Percentiles rank a stretch among this genome's conserved stretches.
These are phyloP conservation scores for Syzygium aqueum DNA, from an alignment of 345 rosid genomes.

Conservation along the genomic window DNA sequence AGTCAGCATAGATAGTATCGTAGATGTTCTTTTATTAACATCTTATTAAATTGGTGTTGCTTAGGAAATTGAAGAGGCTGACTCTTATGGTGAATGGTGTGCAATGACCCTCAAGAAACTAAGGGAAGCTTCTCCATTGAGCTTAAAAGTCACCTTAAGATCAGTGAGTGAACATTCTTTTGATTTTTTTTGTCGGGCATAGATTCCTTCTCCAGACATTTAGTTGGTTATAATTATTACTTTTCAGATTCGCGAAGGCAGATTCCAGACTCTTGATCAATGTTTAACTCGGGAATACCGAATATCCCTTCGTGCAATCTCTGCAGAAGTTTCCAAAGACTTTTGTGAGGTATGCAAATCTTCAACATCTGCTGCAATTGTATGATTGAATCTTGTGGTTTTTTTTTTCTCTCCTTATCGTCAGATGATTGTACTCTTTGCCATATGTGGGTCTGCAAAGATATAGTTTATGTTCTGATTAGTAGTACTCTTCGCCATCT, in stretches of 20 bases:
- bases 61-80: neutral
- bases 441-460: neutral
- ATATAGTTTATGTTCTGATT: neutral
- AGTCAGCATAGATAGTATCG: neutral
- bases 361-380: neutral
- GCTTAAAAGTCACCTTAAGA: slow-evolving; percentile 75
- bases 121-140: slow-evolving; percentile 71
- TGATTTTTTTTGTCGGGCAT: neutral
- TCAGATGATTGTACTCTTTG: neutral
- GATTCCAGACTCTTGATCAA: slow-evolving; percentile 77
- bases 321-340: slow-evolving; percentile 55
- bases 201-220: neutral
- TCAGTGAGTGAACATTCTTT: slow-evolving; percentile 43
- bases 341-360: slow-evolving; percentile 55
- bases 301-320: slow-evolving; percentile 46
- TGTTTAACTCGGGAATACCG: slow-evolving; percentile 79
- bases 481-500: neutral
- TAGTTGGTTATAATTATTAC: neutral
- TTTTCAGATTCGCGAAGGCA: slow-evolving; percentile 71
- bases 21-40: neutral
- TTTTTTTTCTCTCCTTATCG: fast-evolving
- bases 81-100: slow-evolving; percentile 36
- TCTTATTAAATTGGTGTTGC: neutral
- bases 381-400: neutral
- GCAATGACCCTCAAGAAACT: slow-evolving; percentile 43